Evolutionary conservation across 2,329 filamentous ascomycete species (phyloP), one percentile per base, ranked within the genome.

Genomic region (Colletotrichum lini): DNA sequence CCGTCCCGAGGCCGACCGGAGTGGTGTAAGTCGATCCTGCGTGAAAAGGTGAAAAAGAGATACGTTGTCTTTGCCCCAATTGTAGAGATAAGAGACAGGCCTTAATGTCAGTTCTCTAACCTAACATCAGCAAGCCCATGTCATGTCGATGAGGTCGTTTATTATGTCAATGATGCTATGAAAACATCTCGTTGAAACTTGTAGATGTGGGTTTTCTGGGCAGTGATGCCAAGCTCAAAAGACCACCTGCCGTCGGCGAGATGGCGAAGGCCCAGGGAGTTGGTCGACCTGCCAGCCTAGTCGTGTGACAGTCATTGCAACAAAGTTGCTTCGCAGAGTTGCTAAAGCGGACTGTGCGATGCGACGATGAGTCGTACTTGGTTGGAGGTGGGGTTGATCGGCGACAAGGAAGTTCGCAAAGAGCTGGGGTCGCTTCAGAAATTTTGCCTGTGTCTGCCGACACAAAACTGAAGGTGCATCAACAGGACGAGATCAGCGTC

Each of bases 401-500:
- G 42, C 61, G 45, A 40, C 66, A 65, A 63, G 59, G 45, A 23
- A 4, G 52, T 49, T 30, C 50, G 3, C 12, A 40, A 3, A 12
- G 16, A 63, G 16, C 38, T 16, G 40, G 60, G 50, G 35, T 42
- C 42, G 47, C 26, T 45, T 35, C 9, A 52, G 45, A 52, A 15
- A 21, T 40, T 38, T 61, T 44, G 38, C 35, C n/a, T 45, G 30
- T 67, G 42, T 44, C 60, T 42, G 42, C 44, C 21, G 35, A 62
- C 21, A 50, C 35, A 59, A 60, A 66, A 66, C 56, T 52, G 9
- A 42, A 52, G 35, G 64, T 53, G 45, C 23, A 52, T 66, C 54
- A 66, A 47, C 47, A 53, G 23, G 16, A 40, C 45, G 47, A 58
- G 53, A 59, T 65, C 52, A 47, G 42, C n/a, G 57, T 67, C 57